Percentiles rank a stretch among this genome's conserved stretches.
Evolutionary conservation across 2,329 filamentous ascomycete species (phyloP).

Genomic region (Fusarium euwallaceae): DNA sequence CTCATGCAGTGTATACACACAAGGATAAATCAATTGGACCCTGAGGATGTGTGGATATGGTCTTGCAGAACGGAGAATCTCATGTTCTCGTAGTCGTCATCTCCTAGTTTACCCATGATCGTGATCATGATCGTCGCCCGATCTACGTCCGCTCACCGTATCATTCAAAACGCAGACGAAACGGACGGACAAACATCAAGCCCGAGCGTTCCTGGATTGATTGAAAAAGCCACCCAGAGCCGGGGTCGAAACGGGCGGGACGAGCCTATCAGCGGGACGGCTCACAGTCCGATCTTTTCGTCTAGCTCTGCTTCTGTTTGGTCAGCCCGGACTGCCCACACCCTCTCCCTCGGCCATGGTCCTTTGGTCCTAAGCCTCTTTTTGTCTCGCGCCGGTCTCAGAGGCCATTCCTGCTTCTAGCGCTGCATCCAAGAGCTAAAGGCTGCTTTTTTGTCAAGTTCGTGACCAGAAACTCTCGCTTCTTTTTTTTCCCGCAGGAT

Average conservation of each 20-base stretch:
- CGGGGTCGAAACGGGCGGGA: constrained; percentile 31
- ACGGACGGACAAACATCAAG: constrained; percentile 31
- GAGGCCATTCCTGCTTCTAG: constrained; percentile 25
- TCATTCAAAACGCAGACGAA: constrained; percentile 1
- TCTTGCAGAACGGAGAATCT: neutral
- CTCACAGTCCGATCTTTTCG: constrained; percentile 33
- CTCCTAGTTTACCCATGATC: constrained; percentile 5
- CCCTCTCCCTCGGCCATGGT: constrained; percentile 10
- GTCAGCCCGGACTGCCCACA: neutral
- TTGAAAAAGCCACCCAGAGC: constrained; percentile 9
- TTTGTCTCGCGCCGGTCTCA: constrained; percentile 24
- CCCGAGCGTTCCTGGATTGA: constrained; percentile 23
- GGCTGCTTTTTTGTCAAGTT: constrained; percentile 1
- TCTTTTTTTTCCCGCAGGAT: constrained; percentile 31
- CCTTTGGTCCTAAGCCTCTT: constrained; percentile 30
- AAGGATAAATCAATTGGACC: neutral
- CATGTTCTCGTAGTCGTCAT: neutral
- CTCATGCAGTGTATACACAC: neutral
- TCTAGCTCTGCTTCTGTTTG: constrained; percentile 14
- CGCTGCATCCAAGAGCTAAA: constrained; percentile 1
- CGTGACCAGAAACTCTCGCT: constrained; percentile 13
- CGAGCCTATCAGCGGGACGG: constrained; percentile 42
- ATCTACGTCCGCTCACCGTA: constrained; percentile 5
- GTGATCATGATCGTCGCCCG: constrained; percentile 24
- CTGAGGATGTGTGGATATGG: neutral